Evolutionary conservation across 140 eudicot genomes (phyloP), one percentile per base, ranked within the genome.

Genomic region (Ambrosia hybrid): DNA sequence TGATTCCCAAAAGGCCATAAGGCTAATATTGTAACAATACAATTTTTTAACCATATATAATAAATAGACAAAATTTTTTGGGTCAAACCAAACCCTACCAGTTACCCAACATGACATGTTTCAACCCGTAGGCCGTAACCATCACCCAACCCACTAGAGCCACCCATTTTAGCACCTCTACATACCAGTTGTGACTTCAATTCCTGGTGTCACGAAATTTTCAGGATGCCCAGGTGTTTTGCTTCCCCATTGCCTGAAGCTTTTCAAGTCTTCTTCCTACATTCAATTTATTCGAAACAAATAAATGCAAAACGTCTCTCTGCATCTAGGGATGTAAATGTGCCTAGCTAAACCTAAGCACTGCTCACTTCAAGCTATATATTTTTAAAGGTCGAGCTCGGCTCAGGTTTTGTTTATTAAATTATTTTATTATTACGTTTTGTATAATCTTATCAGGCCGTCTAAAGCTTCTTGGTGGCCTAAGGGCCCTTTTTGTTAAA

Each of bases 171-270:
- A 15, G 30, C 58, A 53, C 58, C 26, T n/a, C 30, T 53, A 53
- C 58, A 64, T 74, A 74, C 88, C 91, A 37, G 91, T 86, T 4
- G 91, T 86, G 78, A 83, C 88, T 86, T 86, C 92, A 71, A 86
- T 78, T 51, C 89, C 92, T 5, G 81, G 84, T 14, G 89, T 84
- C 69, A 68, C 85, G 69, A 80, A 80, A 78, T 84, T 84, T 48
- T 84, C 88, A 59, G 88, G 88, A 78, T 84, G 88, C 9, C 85
- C 88, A 5, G 88, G 88, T 33, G 85, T 84, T 77, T 69, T 80
- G 75, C 89, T 84, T 60, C 89, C 86, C 86, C 89, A 81, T 55
- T 84, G 86, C 14, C 85, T 68, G 61, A 78, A 84, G 80, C 48
- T 80, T 77, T 74, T 74, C 66, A 80, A 84, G 75, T 84, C 88